These are phyloP conservation scores for Arthrobotrys conoides DNA, from an alignment of 2,329 filamentous ascomycete species.

Conservation along the genomic window DNA sequence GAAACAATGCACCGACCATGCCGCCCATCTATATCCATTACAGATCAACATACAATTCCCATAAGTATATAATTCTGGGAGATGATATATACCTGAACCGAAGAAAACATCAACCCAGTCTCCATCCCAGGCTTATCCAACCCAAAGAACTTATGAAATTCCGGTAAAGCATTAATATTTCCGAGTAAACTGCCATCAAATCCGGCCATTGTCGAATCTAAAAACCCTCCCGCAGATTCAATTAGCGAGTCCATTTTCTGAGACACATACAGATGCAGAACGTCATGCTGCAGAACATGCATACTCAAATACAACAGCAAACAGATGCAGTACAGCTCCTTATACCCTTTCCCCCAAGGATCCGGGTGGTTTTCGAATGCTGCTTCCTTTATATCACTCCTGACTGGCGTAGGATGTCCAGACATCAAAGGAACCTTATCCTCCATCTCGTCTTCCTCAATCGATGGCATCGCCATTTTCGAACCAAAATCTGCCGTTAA, in stretches of 20 bases:
- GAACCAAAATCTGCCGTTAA: background rate
- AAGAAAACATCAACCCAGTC: slow-evolving; percentile 68
- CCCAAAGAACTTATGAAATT: slow-evolving; percentile 71
- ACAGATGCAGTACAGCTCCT: slow-evolving; percentile 58
- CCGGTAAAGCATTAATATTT: slow-evolving; percentile 72
- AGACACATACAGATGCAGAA: background rate
- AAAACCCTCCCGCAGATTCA: background rate
- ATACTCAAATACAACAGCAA: slow-evolving; percentile 53
- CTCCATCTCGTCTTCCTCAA: slow-evolving; percentile 60
- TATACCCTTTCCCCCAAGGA: slow-evolving; percentile 60
- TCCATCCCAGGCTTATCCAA: slow-evolving; percentile 70
- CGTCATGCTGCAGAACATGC: background rate
- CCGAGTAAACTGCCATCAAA: slow-evolving; percentile 73
- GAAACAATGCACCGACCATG: slow-evolving; percentile 71
- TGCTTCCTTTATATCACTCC: slow-evolving; percentile 57
- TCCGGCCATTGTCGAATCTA: slow-evolving; percentile 71
- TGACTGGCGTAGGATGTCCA: slow-evolving; percentile 24
- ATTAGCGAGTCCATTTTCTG: slow-evolving; percentile 3
- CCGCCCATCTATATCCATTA: slow-evolving; percentile 68
- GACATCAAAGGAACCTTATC: slow-evolving; percentile 58
- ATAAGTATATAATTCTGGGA: slow-evolving; percentile 64
- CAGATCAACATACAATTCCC: slow-evolving; percentile 8
- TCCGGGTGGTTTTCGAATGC: slow-evolving; percentile 59
- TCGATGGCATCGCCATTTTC: slow-evolving; percentile 50
- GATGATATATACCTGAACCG: slow-evolving; percentile 49